phyloP scores from a whole-genome alignment of 1,284 basidiomycete genomes.

The Trichosporon asahii region DNA sequence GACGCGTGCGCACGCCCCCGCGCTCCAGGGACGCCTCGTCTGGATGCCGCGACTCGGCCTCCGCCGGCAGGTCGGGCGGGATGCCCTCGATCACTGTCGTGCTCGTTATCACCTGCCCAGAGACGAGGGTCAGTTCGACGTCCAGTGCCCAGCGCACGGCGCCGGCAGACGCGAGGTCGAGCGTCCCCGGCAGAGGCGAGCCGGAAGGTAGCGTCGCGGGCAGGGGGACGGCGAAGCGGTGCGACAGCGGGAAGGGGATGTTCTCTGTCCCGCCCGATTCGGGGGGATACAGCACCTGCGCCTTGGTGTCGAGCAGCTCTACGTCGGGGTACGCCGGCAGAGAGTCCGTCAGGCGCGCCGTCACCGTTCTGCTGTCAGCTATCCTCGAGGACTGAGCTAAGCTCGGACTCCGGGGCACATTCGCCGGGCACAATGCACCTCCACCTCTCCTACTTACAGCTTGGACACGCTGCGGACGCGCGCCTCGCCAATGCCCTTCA shows the following conservation, averaged over 20 bases:
- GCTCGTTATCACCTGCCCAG: slow-evolving; percentile 30
- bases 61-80: slow-evolving; percentile 30
- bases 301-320: slow-evolving; percentile 28
- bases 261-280: slow-evolving; percentile 15
- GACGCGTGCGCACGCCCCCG: slow-evolving; percentile 32
- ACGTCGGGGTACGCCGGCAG: slow-evolving; percentile 32
- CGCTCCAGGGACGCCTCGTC: slow-evolving; percentile 31
- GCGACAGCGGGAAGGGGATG: slow-evolving; percentile 31
- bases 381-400: not conserved
- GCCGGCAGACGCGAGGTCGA: slow-evolving; percentile 36
- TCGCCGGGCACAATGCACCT: not conserved
- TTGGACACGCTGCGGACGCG: slow-evolving; percentile 30
- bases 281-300: slow-evolving; percentile 36
- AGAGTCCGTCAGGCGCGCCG: slow-evolving; percentile 31
- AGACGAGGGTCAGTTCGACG: slow-evolving; percentile 30
- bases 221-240: slow-evolving; percentile 41
- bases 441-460: slow-evolving; percentile 30
- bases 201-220: slow-evolving; percentile 24
- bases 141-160: slow-evolving; percentile 34
- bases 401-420: not conserved
- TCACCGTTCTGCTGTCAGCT: slow-evolving; percentile 30
- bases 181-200: slow-evolving; percentile 36
- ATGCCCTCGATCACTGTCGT: slow-evolving; percentile 40
- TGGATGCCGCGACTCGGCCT: not conserved
- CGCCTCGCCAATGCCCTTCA: slow-evolving; percentile 44